phyloP scores from a whole-genome alignment of 805 yeast species.

The Isabelozyma pseudorhagii region DNA sequence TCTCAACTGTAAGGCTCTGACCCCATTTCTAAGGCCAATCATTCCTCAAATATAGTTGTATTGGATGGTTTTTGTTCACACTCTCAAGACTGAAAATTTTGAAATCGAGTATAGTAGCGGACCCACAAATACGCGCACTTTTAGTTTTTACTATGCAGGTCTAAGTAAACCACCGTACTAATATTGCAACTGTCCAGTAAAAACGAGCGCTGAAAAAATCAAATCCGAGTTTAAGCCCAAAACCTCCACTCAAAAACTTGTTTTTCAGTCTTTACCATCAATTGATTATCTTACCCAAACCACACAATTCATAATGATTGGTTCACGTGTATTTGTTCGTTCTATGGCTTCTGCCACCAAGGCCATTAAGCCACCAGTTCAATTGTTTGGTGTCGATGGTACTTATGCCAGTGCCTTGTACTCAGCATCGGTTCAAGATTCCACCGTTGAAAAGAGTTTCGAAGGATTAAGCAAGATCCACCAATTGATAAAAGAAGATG shows the following conservation, averaged over 20 bases:
- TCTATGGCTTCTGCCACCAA: slow-evolving; percentile 69
- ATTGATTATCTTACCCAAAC: neutral
- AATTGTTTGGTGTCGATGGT: slow-evolving; percentile 92
- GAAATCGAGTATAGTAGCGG: neutral
- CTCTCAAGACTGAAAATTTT: neutral
- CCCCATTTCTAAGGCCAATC: neutral
- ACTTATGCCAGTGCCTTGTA: slow-evolving; percentile 94
- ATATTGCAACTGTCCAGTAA: neutral
- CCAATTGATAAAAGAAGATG: slow-evolving; percentile 56
- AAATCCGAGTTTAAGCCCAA: neutral
- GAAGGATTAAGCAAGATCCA: slow-evolving; percentile 60
- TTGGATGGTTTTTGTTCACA: neutral
- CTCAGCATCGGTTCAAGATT: slow-evolving; percentile 83
- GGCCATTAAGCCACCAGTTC: slow-evolving; percentile 80
- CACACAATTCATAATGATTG: slow-evolving; percentile 33
- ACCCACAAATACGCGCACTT: neutral
- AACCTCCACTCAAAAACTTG: neutral
- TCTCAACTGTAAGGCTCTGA: neutral
- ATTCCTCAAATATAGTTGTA: neutral
- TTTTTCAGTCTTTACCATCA: neutral
- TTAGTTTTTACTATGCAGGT: too few species aligned
- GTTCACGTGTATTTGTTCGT: slow-evolving; percentile 66
- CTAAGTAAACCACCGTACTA: neutral
- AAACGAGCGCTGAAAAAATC: neutral
- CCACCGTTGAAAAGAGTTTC: slow-evolving; percentile 68